Evolutionary conservation across 2,329 filamentous ascomycete genomes (phyloP), one percentile per base, ranked within the genome.

Genomic region (Monosporascus sp.): DNA sequence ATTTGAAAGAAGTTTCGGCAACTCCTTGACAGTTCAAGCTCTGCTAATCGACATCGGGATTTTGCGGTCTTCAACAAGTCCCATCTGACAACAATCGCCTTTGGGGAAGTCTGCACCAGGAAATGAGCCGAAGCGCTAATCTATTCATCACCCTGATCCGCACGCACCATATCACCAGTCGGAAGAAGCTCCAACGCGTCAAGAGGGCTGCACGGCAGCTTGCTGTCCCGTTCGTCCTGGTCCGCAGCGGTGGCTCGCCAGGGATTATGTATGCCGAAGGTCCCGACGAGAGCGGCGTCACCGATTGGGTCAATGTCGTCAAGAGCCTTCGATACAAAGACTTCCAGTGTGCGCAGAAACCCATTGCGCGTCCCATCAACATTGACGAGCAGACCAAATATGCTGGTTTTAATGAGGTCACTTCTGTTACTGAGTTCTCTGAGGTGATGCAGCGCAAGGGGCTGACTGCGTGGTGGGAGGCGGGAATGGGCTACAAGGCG

Each of bases 241-340:
- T 90, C 1, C 80, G 87, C 26, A 84, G 79, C 57, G 87, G 88
- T 11, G 82, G 84, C 2, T 80, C 79, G 24, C 88, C 88, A 0
- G 88, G 88, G 2, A 84, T 92, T 60, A 91, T 92, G 88, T 89
- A 91, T 64, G 87, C 86, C 49, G 85, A 89, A 65, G 81, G 83
- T 1, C 58, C 59, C 4, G 72, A 77, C n/a, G 77, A 80, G 59
- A 61, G 64, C 1, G 74, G 74, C 1, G 80, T 90, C 3, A 75
- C 74, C 53, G 73, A 75, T 15, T 91, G 87, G 87, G 84, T 90
- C 5, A 74, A 73, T 11, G 72, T 74, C 1, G 86, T 90, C 2
- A 81, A 87, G 52, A 77, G 77, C 26, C 69, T 90, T 43, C 76
- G 85, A 7, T 90, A 90, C 69, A 90, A 90, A 60, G 86, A 90